Evolutionary conservation across 306 rosid genomes (phyloP).

Genomic region (Crataegus laevigata): DNA sequence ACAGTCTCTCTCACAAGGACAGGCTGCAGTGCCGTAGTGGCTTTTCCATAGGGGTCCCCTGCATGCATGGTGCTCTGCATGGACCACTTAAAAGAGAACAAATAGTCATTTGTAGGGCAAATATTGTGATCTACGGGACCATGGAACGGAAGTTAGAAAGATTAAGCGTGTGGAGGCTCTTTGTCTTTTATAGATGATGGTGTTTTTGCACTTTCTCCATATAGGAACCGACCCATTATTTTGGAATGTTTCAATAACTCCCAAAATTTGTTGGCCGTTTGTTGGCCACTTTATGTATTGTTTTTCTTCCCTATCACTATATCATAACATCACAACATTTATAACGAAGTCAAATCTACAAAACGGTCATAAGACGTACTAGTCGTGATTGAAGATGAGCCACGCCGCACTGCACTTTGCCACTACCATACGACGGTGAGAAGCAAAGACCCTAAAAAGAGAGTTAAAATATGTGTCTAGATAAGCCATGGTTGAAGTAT

Average conservation of each 20-base stretch:
- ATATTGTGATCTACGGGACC: slow-evolving; percentile 8
- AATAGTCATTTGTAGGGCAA: slow-evolving; percentile 31
- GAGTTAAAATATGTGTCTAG: background rate
- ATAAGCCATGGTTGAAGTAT: too few relatives aligned
- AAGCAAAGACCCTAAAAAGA: background rate
- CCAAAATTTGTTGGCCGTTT: background rate
- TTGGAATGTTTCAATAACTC: slow-evolving; percentile 8
- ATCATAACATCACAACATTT: background rate
- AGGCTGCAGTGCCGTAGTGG: slow-evolving; percentile 44
- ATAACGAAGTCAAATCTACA: slow-evolving; percentile 25
- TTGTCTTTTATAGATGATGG: slow-evolving; percentile 10
- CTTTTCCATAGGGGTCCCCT: slow-evolving; percentile 29
- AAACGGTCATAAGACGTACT: slow-evolving; percentile 15
- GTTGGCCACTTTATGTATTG: slow-evolving; percentile 1
- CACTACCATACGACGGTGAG: background rate
- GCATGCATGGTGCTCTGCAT: slow-evolving; percentile 31
- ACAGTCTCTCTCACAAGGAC: background rate
- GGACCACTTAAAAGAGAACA: slow-evolving; percentile 49
- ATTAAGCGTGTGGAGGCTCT: background rate
- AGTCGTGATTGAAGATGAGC: slow-evolving; percentile 16
- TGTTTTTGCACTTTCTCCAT: slow-evolving; percentile 5
- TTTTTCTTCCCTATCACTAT: background rate
- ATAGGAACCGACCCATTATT: slow-evolving; percentile 16
- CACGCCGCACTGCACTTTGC: slow-evolving; percentile 11
- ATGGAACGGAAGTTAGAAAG: background rate